Conservation (phyloP, 176 grass and related monocot genomes). For the Hordeum vulgare region MorexV3_pseudomolecules_assembly NC_058522.1:494354313-494354812, state of each 20-base stretch:
- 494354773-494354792: slow-evolving; percentile 99
- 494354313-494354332: not conserved
- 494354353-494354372: not conserved
- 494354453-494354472: not conserved
- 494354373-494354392: not conserved
- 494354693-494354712: slow-evolving; percentile 91
- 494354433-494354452: not conserved
- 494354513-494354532: not conserved
- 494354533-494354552: not conserved
- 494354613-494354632: slow-evolving; percentile 27
- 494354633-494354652: slow-evolving; percentile 81
- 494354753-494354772: slow-evolving; percentile 75
- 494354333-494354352: not conserved
- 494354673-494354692: slow-evolving; percentile 84
- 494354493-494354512: not conserved
- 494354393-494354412: not conserved
- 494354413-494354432: not conserved
- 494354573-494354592: not conserved
- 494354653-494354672: slow-evolving; percentile 81
- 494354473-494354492: not conserved
- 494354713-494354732: slow-evolving; percentile 94
- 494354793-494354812: slow-evolving; percentile 96
- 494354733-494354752: slow-evolving; percentile 92
- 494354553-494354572: not conserved
- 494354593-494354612: not conserved